These are phyloP conservation scores for Xylariaceae sp. DNA, from an alignment of 2,329 filamentous ascomycete genomes.

Conservation along the genomic window DNA sequence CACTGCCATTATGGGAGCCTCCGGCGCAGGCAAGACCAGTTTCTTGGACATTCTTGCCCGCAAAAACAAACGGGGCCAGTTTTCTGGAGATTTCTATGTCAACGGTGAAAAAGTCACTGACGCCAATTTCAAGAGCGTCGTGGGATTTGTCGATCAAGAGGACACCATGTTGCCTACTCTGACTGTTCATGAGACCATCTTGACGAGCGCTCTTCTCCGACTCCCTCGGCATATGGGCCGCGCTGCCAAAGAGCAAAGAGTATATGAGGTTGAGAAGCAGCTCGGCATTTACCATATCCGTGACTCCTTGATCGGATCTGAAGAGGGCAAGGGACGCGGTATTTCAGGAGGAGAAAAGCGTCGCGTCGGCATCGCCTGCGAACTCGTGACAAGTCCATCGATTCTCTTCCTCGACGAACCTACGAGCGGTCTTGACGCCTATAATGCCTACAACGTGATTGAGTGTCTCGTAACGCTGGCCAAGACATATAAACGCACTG, in stretches of 20 bases:
- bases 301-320: slow-evolving; percentile 91
- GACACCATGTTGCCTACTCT: slow-evolving; percentile 94
- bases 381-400: slow-evolving; percentile 93
- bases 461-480: slow-evolving; percentile 92
- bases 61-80: slow-evolving; percentile 87
- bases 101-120: slow-evolving; percentile 89
- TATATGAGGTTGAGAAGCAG: slow-evolving; percentile 90
- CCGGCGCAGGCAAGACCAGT: slow-evolving; percentile 93
- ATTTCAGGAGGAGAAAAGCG: slow-evolving; percentile 97
- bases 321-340: slow-evolving; percentile 87
- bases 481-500: slow-evolving; percentile 93
- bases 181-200: slow-evolving; percentile 95
- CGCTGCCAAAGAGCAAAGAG: slow-evolving; percentile 81
- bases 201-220: slow-evolving; percentile 86
- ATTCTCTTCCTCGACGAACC: slow-evolving; percentile 97
- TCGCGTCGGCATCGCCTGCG: slow-evolving; percentile 93
- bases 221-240: slow-evolving; percentile 89
- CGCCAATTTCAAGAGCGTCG: slow-evolving; percentile 79
- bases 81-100: slow-evolving; percentile 78
- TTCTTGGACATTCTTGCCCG: slow-evolving; percentile 93
- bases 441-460: slow-evolving; percentile 96
- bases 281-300: slow-evolving; percentile 92
- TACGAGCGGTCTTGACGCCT: slow-evolving; percentile 91
- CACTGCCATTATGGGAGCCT: slow-evolving; percentile 96
- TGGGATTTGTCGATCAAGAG: slow-evolving; percentile 97